Conservation (phyloP, 106 monocot genomes). For the Dendrobium officinale region DNA sequence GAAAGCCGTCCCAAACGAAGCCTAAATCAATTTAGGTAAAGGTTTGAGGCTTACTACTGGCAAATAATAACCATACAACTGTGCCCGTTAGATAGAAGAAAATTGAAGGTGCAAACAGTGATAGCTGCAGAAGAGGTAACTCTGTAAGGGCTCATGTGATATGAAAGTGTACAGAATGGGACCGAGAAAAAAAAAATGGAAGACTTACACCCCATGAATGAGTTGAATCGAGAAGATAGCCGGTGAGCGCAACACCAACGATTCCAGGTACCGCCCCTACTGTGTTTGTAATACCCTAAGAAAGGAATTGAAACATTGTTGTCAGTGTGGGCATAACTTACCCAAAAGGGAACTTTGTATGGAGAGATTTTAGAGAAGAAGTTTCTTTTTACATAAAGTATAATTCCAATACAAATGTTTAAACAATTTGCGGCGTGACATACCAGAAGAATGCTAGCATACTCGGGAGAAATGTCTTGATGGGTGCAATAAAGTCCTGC, state of each 20-base stretch:
- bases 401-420: too few relatives aligned
- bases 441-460: conserved; percentile 93
- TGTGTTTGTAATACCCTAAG: conserved; percentile 91
- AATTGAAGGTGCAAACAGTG: conserved; percentile 86
- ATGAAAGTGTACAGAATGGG: neutral
- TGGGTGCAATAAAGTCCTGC: conserved; percentile 98
- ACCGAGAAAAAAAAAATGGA: neutral
- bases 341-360: too few relatives aligned
- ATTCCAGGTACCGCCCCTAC: conserved; percentile 95
- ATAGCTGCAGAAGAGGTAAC: conserved; percentile 44
- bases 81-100: conserved; percentile 97
- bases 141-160: neutral
- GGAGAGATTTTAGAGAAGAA: too few relatives aligned
- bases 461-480: conserved; percentile 97
- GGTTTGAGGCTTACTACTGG: conserved; percentile 83
- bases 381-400: too few relatives aligned
- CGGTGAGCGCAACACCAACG: conserved; percentile 78
- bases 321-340: neutral
- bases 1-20: too few relatives aligned
- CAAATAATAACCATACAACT: conserved; percentile 77
- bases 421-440: neutral
- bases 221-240: conserved; percentile 87
- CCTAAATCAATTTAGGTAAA: conserved; percentile 43
- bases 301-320: neutral
- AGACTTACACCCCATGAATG: conserved; percentile 98